Percentiles rank a stretch among this genome's conserved stretches.
Evolutionary conservation across 1,139 yeast species (phyloP).

Genomic region (Kodamaea alishanica): DNA sequence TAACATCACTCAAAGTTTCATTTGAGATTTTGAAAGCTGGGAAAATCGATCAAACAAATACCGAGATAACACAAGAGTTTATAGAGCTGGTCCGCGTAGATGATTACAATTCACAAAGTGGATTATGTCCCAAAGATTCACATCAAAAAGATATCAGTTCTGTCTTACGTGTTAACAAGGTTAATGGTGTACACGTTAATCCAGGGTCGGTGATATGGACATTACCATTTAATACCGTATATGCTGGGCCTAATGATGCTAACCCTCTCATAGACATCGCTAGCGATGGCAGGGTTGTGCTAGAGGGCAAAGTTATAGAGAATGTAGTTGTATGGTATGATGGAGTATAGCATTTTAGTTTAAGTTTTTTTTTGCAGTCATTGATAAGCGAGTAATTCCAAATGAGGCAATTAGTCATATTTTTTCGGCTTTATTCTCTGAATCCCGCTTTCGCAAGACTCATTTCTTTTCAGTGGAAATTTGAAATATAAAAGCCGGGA

Average conservation of each 20-base stretch:
- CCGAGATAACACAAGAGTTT: constrained; percentile 23
- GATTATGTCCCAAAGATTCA: constrained; percentile 15
- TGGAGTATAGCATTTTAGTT: constrained; percentile 2
- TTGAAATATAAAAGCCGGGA: neutral
- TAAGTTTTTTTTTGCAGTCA: constrained; percentile 1
- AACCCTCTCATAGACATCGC: constrained; percentile 17
- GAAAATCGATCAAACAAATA: constrained; percentile 28
- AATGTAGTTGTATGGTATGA: constrained; percentile 30
- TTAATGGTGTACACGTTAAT: constrained; percentile 35
- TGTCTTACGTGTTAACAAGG: constrained; percentile 26
- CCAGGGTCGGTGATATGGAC: constrained; percentile 30
- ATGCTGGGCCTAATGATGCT: neutral
- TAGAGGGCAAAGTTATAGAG: constrained; percentile 35
- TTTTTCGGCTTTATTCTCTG: too few species aligned
- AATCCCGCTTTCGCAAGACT: neutral
- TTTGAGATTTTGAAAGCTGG: constrained; percentile 37
- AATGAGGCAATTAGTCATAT: too few species aligned
- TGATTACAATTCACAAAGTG: constrained; percentile 9
- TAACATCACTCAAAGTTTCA: constrained; percentile 33
- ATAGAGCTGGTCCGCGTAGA: constrained; percentile 17
- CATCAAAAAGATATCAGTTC: constrained; percentile 9
- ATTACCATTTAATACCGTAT: constrained; percentile 17
- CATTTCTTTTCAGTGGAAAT: neutral
- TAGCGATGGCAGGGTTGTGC: constrained; percentile 25
- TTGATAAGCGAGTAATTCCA: too few species aligned